Conservation (phyloP, 2,329 filamentous ascomycete species). For the Thelonectria rubi region DNA sequence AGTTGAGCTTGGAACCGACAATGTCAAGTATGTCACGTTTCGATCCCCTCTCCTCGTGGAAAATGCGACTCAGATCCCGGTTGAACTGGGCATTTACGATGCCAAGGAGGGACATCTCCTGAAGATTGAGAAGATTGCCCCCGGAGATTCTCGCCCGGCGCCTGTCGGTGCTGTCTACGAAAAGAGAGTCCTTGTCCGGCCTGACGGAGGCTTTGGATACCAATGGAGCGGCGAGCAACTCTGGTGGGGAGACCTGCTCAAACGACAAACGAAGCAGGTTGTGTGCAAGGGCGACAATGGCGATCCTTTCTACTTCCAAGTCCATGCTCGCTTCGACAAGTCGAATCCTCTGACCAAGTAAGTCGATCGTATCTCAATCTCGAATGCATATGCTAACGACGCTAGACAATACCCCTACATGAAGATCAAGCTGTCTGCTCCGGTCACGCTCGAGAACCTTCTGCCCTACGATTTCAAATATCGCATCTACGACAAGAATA, state of each 20-base stretch:
- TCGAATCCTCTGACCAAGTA: constrained; percentile 82
- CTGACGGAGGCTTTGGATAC: constrained; percentile 96
- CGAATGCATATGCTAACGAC: constrained; percentile 25
- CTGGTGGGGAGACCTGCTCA: constrained; percentile 92
- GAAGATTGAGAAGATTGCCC: constrained; percentile 97
- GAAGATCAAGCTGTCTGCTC: constrained; percentile 89
- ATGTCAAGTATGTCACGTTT: constrained; percentile 97
- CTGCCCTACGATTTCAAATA: constrained; percentile 99
- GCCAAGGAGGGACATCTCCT: constrained; percentile 86
- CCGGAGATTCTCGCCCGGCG: constrained; percentile 87
- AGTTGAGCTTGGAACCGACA: constrained; percentile 88
- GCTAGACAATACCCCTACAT: constrained; percentile 88
- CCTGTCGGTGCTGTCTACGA: constrained; percentile 92
- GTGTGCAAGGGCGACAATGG: constrained; percentile 88
- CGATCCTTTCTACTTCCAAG: constrained; percentile 96
- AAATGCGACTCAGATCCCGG: constrained; percentile 95
- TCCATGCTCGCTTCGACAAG: constrained; percentile 85
- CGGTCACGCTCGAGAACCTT: constrained; percentile 92
- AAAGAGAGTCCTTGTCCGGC: constrained; percentile 86
- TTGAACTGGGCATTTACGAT: constrained; percentile 93
- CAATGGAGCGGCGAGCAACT: constrained; percentile 90
- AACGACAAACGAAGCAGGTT: constrained; percentile 84
- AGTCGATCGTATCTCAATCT: constrained; percentile 33
- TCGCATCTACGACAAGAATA: constrained; percentile 98
- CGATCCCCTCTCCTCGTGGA: constrained; percentile 91